Evolutionary conservation across 2,329 filamentous ascomycete genomes (phyloP).

Genomic region (Colletotrichum spinosum): DNA sequence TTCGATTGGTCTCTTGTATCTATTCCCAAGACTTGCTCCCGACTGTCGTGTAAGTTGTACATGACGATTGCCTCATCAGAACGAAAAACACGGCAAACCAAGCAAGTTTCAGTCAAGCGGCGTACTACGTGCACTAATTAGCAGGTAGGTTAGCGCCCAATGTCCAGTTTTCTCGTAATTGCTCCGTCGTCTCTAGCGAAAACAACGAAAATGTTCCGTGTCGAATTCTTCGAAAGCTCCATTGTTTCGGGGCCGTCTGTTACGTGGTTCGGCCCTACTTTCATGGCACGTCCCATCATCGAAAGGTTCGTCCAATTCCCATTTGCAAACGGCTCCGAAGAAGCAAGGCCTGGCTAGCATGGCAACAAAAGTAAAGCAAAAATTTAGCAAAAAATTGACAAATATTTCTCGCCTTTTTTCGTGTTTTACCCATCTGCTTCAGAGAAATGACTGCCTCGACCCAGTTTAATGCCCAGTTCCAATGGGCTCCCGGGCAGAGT

Average conservation of each 20-base stretch:
- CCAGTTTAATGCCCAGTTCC: constrained; percentile 36
- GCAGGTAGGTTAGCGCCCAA: too few relatives aligned
- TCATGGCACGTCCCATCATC: constrained; percentile 11
- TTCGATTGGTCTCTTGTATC: neutral
- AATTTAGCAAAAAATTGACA: constrained; percentile 30
- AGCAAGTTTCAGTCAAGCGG: too few relatives aligned
- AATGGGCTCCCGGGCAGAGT: constrained; percentile 20
- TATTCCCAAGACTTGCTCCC: neutral
- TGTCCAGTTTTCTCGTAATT: neutral
- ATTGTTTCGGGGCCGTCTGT: constrained; percentile 25
- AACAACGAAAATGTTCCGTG: constrained; percentile 23
- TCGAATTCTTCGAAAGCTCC: constrained; percentile 10
- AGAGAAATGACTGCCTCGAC: neutral
- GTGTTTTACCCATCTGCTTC: too few relatives aligned
- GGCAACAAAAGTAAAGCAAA: constrained; percentile 21
- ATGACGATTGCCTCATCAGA: neutral
- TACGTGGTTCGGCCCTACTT: constrained; percentile 32
- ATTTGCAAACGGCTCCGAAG: constrained; percentile 4
- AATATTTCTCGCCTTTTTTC: neutral
- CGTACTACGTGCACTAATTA: too few relatives aligned
- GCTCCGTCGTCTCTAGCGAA: neutral
- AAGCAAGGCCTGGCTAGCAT: neutral
- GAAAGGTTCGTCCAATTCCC: constrained; percentile 8
- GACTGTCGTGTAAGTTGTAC: neutral
- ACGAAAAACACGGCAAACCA: neutral